These are phyloP conservation scores for Tetradesmus obliquus DNA, from an alignment of 139 green algal species.

Conservation along the genomic window DNA sequence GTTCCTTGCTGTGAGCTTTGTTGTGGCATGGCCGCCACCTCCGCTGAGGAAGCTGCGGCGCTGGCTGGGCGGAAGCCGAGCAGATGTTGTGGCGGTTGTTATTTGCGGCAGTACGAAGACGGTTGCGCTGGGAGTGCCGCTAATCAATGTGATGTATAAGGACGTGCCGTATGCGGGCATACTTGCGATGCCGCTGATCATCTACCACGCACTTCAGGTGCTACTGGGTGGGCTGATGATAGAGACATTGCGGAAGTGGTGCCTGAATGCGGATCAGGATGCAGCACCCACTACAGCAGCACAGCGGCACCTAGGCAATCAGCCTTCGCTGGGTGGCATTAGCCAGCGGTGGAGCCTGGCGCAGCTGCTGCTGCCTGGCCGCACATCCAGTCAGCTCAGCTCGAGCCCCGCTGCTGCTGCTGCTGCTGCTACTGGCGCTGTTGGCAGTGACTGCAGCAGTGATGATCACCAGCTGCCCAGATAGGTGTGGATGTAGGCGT, in stretches of 20 bases:
- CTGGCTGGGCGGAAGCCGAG: neutral
- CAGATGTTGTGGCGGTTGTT: conserved; percentile 47
- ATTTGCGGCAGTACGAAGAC: conserved; percentile 62
- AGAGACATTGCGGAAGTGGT: conserved; percentile 39
- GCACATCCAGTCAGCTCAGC: neutral
- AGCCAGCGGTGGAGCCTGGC: conserved; percentile 5
- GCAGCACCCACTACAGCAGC: neutral
- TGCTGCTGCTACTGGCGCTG: neutral
- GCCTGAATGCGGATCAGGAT: neutral
- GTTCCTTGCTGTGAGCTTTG: conserved; percentile 15
- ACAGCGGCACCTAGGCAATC: neutral
- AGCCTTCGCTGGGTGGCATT: neutral
- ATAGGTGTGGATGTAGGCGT: neutral
- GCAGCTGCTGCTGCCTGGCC: conserved; percentile 12
- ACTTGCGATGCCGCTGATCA: conserved; percentile 52
- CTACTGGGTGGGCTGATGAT: conserved; percentile 49
- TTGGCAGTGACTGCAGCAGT: neutral
- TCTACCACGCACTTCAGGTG: conserved; percentile 56
- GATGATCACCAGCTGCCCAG: neutral
- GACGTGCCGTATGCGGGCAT: conserved; percentile 42
- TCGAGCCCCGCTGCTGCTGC: neutral
- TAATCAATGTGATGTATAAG: conserved; percentile 62
- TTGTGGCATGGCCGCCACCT: conserved; percentile 18
- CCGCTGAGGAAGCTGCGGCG: neutral
- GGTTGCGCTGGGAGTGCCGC: conserved; percentile 53